Evolutionary conservation across 768 basidiomycete species (phyloP).

Genomic region (Rhizopogon vulgaris): DNA sequence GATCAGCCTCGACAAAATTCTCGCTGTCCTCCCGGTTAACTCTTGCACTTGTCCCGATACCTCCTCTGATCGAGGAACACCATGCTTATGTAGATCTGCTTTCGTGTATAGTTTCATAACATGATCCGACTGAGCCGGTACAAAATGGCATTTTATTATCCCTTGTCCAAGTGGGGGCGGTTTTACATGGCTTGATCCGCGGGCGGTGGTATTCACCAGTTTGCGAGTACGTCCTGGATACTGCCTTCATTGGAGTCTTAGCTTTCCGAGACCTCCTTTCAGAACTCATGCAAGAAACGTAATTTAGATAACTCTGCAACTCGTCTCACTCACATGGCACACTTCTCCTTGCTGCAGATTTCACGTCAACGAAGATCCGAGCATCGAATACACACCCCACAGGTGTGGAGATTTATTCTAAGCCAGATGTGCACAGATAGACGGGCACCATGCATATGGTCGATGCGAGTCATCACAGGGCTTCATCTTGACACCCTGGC

Average conservation of each 20-base stretch:
- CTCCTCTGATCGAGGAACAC: neutral
- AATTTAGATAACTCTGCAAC: neutral
- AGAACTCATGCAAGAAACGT: neutral
- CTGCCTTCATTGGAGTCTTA: neutral
- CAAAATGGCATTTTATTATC: neutral
- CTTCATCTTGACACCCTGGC: neutral
- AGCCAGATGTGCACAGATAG: neutral
- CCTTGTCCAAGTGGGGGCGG: neutral
- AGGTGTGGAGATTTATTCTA: constrained; percentile 14
- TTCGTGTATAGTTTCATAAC: neutral
- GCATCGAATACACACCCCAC: constrained; percentile 17
- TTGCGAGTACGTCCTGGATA: neutral
- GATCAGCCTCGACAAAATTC: neutral
- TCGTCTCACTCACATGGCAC: neutral
- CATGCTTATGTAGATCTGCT: neutral
- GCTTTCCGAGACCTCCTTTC: neutral
- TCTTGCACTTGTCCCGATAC: neutral
- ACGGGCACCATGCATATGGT: neutral
- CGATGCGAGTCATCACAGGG: neutral
- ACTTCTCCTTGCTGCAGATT: neutral
- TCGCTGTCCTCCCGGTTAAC: neutral
- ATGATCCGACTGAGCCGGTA: neutral
- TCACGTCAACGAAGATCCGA: constrained; percentile 6
- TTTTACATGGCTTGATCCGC: neutral
- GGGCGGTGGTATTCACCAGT: neutral